phyloP scores from a whole-genome alignment of 2,329 filamentous ascomycete species.

The Graphiopsis chlorocephala region DNA sequence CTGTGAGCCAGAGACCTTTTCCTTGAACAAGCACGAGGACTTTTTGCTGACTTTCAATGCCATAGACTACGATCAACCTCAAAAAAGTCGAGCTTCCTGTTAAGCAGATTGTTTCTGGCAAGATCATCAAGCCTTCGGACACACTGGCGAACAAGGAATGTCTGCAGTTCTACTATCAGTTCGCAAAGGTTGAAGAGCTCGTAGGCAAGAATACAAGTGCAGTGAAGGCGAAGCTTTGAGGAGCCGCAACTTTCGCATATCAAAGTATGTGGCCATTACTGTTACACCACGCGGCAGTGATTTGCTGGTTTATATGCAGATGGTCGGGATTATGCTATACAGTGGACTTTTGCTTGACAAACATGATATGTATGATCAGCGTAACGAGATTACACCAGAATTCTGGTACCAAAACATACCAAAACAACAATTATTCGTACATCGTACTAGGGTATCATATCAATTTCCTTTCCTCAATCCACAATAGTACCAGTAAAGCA shows the following conservation, averaged over 20 bases:
- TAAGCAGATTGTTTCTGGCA: constrained; percentile 78
- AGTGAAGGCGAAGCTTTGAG: constrained; percentile 11
- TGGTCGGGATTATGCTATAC: neutral
- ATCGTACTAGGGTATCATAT: neutral
- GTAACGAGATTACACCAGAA: neutral
- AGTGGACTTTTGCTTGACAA: neutral
- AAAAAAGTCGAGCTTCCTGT: constrained; percentile 85
- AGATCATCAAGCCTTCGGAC: constrained; percentile 69
- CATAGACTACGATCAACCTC: constrained; percentile 72
- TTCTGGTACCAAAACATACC: neutral
- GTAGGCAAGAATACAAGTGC: constrained; percentile 19
- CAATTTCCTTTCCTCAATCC: neutral
- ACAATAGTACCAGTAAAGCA: neutral
- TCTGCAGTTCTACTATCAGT: constrained; percentile 75
- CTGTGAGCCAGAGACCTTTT: constrained; percentile 53
- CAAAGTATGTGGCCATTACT: too few relatives aligned
- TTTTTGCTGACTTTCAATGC: neutral
- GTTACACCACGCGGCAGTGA: too few relatives aligned
- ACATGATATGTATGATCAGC: too few relatives aligned
- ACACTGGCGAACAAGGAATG: constrained; percentile 75
- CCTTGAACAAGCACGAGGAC: neutral
- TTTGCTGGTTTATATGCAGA: too few relatives aligned
- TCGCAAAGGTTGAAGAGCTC: constrained; percentile 67
- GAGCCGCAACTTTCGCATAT: neutral
- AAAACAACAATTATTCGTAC: neutral